Conservation (phyloP, 768 basidiomycete genomes). For the Mrakia frigida region DNA sequence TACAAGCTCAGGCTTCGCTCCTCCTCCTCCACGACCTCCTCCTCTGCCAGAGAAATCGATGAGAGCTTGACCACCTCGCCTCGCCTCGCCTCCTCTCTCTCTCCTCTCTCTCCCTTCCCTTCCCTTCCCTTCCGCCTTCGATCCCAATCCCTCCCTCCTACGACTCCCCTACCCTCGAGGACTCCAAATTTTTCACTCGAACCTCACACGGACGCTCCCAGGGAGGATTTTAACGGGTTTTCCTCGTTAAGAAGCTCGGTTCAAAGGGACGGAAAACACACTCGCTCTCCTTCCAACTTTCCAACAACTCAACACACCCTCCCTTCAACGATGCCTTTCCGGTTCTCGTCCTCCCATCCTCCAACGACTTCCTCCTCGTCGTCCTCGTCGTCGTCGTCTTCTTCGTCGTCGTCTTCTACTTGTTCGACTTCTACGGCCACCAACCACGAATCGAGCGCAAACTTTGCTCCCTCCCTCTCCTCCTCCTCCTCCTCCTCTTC, state of each 20-base stretch:
- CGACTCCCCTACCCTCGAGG: neutral
- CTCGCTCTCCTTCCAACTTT: neutral
- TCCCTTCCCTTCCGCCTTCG: neutral
- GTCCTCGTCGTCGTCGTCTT: neutral
- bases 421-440: neutral
- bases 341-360: neutral
- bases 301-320: neutral
- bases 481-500: neutral
- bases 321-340: neutral
- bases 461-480: neutral
- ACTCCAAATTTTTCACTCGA: neutral
- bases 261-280: too few species aligned
- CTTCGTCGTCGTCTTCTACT: too few species aligned
- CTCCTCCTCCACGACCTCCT: too few species aligned
- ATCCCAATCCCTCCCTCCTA: neutral
- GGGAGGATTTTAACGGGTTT: too few species aligned
- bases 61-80: too few species aligned
- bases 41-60: too few species aligned
- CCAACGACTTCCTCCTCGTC: neutral
- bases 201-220: too few species aligned
- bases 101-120: neutral
- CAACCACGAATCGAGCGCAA: too few species aligned
- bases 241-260: too few species aligned
- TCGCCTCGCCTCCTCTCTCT: too few species aligned
- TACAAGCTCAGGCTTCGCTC: too few species aligned